Percentiles rank a stretch among this genome's conserved stretches.
These are phyloP conservation scores for Petunia hybrid DNA, from an alignment of 305 asterid genomes.

Conservation along the genomic window DNA sequence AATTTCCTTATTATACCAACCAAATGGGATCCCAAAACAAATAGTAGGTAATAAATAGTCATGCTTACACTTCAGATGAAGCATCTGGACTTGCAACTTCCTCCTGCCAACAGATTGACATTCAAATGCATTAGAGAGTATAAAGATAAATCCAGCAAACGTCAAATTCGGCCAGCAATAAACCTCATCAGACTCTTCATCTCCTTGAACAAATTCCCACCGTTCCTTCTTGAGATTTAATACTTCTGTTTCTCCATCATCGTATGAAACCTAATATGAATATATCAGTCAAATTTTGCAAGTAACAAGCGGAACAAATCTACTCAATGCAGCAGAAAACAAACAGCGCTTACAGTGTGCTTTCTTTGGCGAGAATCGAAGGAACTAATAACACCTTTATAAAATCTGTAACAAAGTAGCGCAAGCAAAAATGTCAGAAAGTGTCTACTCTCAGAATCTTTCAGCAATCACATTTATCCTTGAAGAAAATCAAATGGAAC, in stretches of 20 bases:
- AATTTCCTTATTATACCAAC: not conserved
- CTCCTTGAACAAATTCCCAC: slow-evolving; percentile 62
- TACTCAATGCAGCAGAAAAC: slow-evolving; percentile 28
- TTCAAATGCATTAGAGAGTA: slow-evolving; percentile 25
- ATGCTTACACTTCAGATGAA: slow-evolving; percentile 68
- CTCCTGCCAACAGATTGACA: slow-evolving; percentile 53
- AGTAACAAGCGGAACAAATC: slow-evolving; percentile 22
- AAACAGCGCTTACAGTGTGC: slow-evolving; percentile 67
- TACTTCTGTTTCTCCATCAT: slow-evolving; percentile 82
- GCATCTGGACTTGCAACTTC: slow-evolving; percentile 64
- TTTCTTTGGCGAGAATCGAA: slow-evolving; percentile 75
- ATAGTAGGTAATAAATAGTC: not conserved
- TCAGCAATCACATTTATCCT: no score
- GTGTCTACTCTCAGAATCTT: no score
- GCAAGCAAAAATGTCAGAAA: no score
- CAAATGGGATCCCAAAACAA: not conserved
- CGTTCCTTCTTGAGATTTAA: slow-evolving; percentile 65
- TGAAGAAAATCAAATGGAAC: no score
- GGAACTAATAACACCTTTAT: slow-evolving; percentile 71
- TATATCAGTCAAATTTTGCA: no score
- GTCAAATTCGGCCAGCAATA: slow-evolving; percentile 37
- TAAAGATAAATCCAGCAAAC: slow-evolving; percentile 26
- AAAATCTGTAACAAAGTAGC: slow-evolving; percentile 59
- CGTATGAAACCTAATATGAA: slow-evolving; percentile 62
- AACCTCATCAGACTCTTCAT: slow-evolving; percentile 55